These are phyloP conservation scores for Neonectria magnoliae DNA, from an alignment of 2,329 filamentous ascomycete genomes.

Conservation along the genomic window DNA sequence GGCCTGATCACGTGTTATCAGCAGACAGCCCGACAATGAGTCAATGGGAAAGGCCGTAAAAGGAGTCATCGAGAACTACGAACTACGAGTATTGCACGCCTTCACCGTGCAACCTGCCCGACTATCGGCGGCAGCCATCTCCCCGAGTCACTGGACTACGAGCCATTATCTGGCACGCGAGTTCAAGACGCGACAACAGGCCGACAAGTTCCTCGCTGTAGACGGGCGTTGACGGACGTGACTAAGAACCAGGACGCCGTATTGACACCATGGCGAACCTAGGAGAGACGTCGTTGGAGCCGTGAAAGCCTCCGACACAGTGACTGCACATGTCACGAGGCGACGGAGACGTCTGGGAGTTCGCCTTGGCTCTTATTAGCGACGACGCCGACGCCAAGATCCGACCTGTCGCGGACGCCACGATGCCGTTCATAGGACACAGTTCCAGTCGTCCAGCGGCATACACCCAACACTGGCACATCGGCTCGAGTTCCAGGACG, in stretches of 20 bases:
- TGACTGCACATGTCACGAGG: constrained; percentile 40
- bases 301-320: constrained; percentile 37
- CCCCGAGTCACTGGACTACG: constrained; percentile 27
- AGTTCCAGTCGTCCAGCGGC: not conserved
- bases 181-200: constrained; percentile 2
- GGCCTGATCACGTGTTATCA: too few relatives aligned
- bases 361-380: constrained; percentile 20
- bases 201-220: constrained; percentile 21
- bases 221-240: constrained; percentile 23
- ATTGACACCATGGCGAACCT: constrained; percentile 35
- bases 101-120: constrained; percentile 30
- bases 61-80: constrained; percentile 37
- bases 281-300: constrained; percentile 28
- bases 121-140: constrained; percentile 34
- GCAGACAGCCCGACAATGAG: too few relatives aligned
- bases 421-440: constrained; percentile 14
- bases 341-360: constrained; percentile 32
- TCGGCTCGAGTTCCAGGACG: constrained; percentile 10
- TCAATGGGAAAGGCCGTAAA: constrained; percentile 22
- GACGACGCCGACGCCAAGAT: constrained; percentile 26
- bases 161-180: constrained; percentile 32
- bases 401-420: constrained; percentile 23
- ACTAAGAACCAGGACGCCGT: constrained; percentile 33
- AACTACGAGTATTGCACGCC: constrained; percentile 35
- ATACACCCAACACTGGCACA: constrained; percentile 22